phyloP scores from a whole-genome alignment of 1,284 basidiomycete species.

The Rhodotorula sp. region DNA sequence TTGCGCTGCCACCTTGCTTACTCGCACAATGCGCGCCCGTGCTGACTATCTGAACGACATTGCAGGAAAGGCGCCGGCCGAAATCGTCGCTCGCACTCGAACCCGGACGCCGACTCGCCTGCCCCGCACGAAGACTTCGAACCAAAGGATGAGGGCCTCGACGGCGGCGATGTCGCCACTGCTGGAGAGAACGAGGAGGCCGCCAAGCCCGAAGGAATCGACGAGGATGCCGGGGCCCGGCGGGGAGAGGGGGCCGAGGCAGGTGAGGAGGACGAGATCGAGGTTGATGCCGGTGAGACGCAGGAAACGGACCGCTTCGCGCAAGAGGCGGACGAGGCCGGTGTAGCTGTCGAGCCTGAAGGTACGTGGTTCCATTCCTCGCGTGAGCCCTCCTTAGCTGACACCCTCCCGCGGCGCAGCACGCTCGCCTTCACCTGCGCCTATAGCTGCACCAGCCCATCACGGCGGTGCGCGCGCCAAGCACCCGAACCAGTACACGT shows the following conservation, averaged over 20 bases:
- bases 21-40: neutral
- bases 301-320: too few species aligned
- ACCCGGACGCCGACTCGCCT: conserved; percentile 13
- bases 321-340: neutral
- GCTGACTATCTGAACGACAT: too few species aligned
- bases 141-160: conserved; percentile 5
- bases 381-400: neutral
- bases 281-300: neutral
- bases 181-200: neutral
- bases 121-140: conserved; percentile 6
- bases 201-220: neutral
- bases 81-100: conserved; percentile 11
- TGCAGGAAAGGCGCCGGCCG: conserved; percentile 5
- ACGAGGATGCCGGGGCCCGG: too few species aligned
- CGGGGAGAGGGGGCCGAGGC: neutral
- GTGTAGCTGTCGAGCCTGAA: neutral
- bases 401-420: neutral
- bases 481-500: conserved; percentile 63
- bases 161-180: too few species aligned
- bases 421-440: neutral
- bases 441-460: neutral
- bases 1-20: too few species aligned
- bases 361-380: neutral
- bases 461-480: conserved; percentile 41
- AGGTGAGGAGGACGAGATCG: conserved; percentile 1